phyloP scores from a whole-genome alignment of 257 asterid genomes.

The Avicennia marina region DNA sequence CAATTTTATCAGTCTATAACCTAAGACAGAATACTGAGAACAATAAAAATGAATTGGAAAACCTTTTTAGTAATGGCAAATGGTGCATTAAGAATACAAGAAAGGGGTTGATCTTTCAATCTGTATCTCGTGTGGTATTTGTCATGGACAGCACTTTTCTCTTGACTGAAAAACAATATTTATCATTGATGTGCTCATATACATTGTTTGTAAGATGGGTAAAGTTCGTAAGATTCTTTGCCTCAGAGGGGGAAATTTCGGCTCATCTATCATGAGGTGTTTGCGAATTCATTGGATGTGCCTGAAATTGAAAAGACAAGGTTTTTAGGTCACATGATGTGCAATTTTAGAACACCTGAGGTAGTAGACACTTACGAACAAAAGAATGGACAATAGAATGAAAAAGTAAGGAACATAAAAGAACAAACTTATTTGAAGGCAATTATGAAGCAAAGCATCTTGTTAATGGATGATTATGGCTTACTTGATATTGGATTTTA shows the following conservation, averaged over 20 bases:
- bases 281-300: neutral
- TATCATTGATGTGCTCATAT: no score
- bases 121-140: constrained; percentile 33
- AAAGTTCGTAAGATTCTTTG: constrained; percentile 22
- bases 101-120: constrained; percentile 10
- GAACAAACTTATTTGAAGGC: neutral
- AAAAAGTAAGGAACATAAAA: neutral
- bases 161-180: constrained; percentile 15
- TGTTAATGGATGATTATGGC: neutral
- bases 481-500: neutral
- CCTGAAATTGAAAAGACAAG: constrained; percentile 7
- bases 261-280: constrained; percentile 45
- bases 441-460: neutral
- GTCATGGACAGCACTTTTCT: constrained; percentile 32
- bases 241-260: constrained; percentile 39
- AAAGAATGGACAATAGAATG: neutral
- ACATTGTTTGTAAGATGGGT: constrained; percentile 10
- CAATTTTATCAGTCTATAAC: neutral
- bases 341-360: constrained; percentile 10
- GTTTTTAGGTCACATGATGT: constrained; percentile 11
- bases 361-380: neutral
- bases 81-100: constrained; percentile 3
- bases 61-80: neutral
- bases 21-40: constrained; percentile 7
- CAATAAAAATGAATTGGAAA: neutral